phyloP scores from a whole-genome alignment of 2,329 filamentous ascomycete genomes.

The Thielaviopsis populi region DNA sequence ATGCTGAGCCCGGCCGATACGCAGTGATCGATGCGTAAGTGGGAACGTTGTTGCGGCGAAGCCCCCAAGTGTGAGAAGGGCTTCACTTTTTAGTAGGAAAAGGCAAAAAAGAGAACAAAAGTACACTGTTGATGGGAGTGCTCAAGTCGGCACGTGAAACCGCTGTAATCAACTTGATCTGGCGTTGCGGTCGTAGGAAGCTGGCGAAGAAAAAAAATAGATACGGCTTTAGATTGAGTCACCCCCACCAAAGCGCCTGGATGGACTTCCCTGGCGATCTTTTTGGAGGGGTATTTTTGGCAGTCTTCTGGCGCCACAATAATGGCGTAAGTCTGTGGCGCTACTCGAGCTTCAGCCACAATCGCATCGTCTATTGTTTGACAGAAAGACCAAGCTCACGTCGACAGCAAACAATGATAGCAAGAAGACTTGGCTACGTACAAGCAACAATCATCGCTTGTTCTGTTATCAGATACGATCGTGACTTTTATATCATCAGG shows the following conservation, averaged over 20 bases:
- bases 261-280: neutral
- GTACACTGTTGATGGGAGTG: neutral
- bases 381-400: neutral
- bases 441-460: neutral
- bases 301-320: neutral
- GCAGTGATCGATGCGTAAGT: conserved; percentile 15
- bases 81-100: conserved; percentile 4
- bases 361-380: neutral
- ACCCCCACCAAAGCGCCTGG: neutral
- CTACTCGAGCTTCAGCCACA: neutral
- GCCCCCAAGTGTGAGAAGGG: conserved; percentile 13
- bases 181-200: neutral
- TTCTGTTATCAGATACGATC: too few species aligned
- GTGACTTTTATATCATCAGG: neutral
- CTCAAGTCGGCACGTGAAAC: neutral
- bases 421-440: too few species aligned
- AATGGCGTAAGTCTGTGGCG: neutral
- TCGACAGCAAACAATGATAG: too few species aligned
- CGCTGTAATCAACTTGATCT: neutral
- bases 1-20: conserved; percentile 12
- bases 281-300: conserved; percentile 5
- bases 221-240: conserved; percentile 6
- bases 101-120: neutral
- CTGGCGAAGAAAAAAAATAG: neutral
- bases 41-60: conserved; percentile 17